Evolutionary conservation across 345 rosid genomes (phyloP).

Genomic region (Hibiscus syriacus): DNA sequence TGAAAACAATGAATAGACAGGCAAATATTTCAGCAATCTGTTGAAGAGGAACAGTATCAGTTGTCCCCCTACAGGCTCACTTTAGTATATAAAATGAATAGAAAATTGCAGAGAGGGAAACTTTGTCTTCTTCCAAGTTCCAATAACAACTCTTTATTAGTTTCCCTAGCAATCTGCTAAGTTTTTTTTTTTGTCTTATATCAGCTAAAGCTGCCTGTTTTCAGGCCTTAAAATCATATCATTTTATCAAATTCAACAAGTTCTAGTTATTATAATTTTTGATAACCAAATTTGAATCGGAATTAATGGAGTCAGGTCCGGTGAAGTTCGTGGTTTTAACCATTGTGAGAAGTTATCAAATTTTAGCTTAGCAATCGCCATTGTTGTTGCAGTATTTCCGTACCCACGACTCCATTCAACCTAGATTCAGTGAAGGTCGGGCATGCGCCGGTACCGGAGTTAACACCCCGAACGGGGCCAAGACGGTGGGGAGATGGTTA

Average conservation of each 20-base stretch:
- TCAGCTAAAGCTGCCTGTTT: conserved; percentile 12
- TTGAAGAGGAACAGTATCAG: background rate
- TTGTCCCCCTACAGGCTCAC: conserved; percentile 2
- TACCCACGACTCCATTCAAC: conserved; percentile 73
- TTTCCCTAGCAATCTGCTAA: conserved; percentile 12
- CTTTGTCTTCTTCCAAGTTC: conserved; percentile 27
- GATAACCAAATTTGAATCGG: no score
- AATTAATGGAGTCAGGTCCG: no score
- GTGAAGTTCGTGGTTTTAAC: no score
- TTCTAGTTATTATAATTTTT: no score
- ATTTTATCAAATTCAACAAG: background rate
- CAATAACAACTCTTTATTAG: background rate
- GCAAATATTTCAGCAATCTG: conserved; percentile 14
- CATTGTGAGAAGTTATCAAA: no score
- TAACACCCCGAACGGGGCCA: conserved; percentile 55
- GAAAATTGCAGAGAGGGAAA: conserved; percentile 3
- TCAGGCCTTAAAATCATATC: background rate
- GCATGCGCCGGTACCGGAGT: conserved; percentile 41
- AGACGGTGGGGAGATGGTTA: conserved; percentile 93
- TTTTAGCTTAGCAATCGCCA: background rate
- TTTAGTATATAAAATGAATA: background rate
- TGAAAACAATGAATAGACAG: no score
- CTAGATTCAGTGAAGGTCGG: conserved; percentile 57
- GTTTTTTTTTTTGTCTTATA: conserved; percentile 16
- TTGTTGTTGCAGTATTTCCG: conserved; percentile 57